phyloP scores from a whole-genome alignment of 2,329 filamentous ascomycete species.

The Uncinocarpus reesii region DNA sequence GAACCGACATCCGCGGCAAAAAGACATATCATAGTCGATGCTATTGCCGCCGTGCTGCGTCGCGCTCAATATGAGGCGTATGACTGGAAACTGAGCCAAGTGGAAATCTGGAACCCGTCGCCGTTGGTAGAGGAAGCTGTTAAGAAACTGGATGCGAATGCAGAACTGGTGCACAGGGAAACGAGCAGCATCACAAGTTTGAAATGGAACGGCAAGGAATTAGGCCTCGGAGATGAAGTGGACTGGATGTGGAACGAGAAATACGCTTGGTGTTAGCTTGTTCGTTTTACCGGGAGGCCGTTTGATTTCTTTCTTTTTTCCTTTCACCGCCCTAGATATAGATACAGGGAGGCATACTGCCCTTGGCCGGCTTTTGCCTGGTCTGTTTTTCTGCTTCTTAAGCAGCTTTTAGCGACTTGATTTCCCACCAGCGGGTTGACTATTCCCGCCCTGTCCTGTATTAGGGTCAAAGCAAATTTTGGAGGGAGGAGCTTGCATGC shows the following conservation, averaged over 20 bases:
- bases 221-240: conserved; percentile 30
- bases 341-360: conserved; percentile 1
- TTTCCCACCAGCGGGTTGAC: not conserved
- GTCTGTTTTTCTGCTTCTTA: not conserved
- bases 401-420: conserved; percentile 6
- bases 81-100: conserved; percentile 57
- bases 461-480: conserved; percentile 28
- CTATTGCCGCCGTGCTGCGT: conserved; percentile 53
- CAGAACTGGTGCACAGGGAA: conserved; percentile 36
- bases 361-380: not conserved
- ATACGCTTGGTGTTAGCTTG: conserved; percentile 39
- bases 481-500: conserved; percentile 28
- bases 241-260: conserved; percentile 42
- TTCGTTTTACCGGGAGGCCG: not conserved
- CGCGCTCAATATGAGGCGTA: conserved; percentile 60
- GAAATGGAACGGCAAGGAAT: conserved; percentile 37
- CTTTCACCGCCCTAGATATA: conserved; percentile 6
- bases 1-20: conserved; percentile 32
- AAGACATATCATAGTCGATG: conserved; percentile 42
- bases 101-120: conserved; percentile 78
- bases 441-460: conserved; percentile 17
- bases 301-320: conserved; percentile 7
- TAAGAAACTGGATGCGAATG: conserved; percentile 29
- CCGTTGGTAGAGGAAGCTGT: conserved; percentile 40
- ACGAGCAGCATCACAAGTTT: conserved; percentile 39